Conservation (phyloP, 805 yeast species). For the Ogataea parapolymorpha region DNA sequence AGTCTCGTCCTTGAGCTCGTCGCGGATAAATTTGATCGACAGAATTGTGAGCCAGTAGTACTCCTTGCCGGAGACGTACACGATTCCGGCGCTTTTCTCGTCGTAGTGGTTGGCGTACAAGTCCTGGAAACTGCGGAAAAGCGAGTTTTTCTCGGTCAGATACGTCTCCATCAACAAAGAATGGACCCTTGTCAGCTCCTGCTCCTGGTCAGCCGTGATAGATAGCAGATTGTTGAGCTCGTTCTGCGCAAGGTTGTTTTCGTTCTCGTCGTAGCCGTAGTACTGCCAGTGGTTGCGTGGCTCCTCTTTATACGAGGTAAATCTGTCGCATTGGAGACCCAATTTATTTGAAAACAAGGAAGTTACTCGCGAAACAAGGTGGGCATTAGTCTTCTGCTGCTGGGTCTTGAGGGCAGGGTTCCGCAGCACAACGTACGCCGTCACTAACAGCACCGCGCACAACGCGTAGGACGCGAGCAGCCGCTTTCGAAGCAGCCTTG, state of each 20-base stretch:
- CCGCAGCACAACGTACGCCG: constrained; percentile 4
- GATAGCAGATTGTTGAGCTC: constrained; percentile 22
- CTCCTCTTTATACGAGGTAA: constrained; percentile 23
- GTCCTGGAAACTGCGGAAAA: constrained; percentile 14
- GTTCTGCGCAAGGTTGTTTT: constrained; percentile 18
- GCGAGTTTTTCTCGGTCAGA: constrained; percentile 13
- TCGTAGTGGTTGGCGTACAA: constrained; percentile 11
- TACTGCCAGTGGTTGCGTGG: constrained; percentile 30
- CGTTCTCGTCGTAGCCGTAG: constrained; percentile 30
- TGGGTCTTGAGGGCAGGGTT: constrained; percentile 11
- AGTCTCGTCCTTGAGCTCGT: constrained; percentile 23
- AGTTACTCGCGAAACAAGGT: constrained; percentile 15
- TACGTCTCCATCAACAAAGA: constrained; percentile 15
- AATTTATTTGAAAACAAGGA: constrained; percentile 9
- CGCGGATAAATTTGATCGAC: constrained; percentile 31
- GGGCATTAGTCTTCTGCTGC: constrained; percentile 16
- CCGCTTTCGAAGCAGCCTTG: constrained; percentile 7
- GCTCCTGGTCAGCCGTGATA: constrained; percentile 23
- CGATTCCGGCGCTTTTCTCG: constrained; percentile 24
- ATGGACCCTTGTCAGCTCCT: constrained; percentile 25
- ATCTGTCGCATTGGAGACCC: constrained; percentile 25
- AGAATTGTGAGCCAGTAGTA: constrained; percentile 31
- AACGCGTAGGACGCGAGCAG: constrained; percentile 5
- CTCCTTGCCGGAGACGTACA: constrained; percentile 30
- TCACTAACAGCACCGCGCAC: constrained; percentile 1